phyloP scores from a whole-genome alignment of 148 eudicot genomes.

The Beta vulgaris region DNA sequence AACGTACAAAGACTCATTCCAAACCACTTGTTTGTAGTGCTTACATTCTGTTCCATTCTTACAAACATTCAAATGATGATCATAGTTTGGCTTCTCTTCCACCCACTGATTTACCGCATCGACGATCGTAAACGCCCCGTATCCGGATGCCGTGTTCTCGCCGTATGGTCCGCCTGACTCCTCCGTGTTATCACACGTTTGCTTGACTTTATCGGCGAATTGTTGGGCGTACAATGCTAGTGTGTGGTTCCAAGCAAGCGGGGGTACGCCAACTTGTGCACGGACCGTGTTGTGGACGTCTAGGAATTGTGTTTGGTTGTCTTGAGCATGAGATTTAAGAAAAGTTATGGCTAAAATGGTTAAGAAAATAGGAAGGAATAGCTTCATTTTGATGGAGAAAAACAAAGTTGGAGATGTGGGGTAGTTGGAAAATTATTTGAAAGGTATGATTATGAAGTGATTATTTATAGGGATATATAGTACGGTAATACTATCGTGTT shows the following conservation, averaged over 20 bases:
- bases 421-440: neutral
- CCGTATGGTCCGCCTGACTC: conserved; percentile 30
- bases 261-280: conserved; percentile 28
- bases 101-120: conserved; percentile 27
- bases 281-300: conserved; percentile 29
- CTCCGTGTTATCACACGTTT: conserved; percentile 16
- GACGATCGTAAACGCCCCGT: conserved; percentile 8
- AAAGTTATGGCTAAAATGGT: conserved; percentile 10
- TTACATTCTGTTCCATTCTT: conserved; percentile 18
- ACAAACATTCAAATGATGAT: conserved; percentile 25
- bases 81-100: conserved; percentile 27
- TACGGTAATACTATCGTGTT: no score
- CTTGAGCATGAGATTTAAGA: conserved; percentile 13
- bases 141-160: conserved; percentile 30
- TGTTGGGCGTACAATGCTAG: conserved; percentile 22
- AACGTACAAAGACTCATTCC: conserved; percentile 8
- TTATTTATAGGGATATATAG: neutral
- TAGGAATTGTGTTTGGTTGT: conserved; percentile 27
- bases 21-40: conserved; percentile 36
- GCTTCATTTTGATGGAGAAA: conserved; percentile 25
- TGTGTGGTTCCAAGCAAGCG: conserved; percentile 31
- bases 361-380: neutral
- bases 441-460: no score
- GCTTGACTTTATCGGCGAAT: conserved; percentile 10
- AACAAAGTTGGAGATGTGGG: no score